phyloP scores from a whole-genome alignment of 225 moss, liverwort and hornwort species.

The Thuidium tamariscinum region DNA sequence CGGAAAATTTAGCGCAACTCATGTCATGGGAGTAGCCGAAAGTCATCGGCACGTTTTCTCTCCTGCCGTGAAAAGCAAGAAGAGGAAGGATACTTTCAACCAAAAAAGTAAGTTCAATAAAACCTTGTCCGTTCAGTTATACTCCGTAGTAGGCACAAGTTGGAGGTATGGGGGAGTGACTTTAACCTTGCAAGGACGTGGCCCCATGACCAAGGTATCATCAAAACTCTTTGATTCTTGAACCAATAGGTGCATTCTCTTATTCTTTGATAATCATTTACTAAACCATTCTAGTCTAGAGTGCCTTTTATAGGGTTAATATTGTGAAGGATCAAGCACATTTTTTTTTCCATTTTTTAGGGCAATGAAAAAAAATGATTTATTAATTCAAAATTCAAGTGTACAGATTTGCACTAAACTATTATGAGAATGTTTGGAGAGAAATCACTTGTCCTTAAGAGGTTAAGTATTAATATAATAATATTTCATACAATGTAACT shows the following conservation, averaged over 20 bases:
- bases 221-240: no score
- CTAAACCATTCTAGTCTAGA: no score
- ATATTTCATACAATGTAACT: background rate
- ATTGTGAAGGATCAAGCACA: background rate
- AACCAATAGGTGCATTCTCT: no score
- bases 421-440: background rate
- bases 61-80: background rate
- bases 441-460: background rate
- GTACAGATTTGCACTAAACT: background rate
- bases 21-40: background rate
- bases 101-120: background rate
- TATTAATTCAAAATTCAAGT: background rate
- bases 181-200: no score
- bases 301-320: no score
- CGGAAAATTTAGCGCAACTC: background rate
- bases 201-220: no score
- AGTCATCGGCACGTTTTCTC: background rate
- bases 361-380: background rate
- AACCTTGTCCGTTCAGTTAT: background rate
- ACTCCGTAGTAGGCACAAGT: no score
- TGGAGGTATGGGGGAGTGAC: background rate
- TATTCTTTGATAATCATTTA: no score
- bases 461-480: background rate
- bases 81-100: background rate
- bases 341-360: background rate